Base-by-base conservation (phyloP, 2,329 filamentous ascomycete species). In the Aspergillus fructus region DNA sequence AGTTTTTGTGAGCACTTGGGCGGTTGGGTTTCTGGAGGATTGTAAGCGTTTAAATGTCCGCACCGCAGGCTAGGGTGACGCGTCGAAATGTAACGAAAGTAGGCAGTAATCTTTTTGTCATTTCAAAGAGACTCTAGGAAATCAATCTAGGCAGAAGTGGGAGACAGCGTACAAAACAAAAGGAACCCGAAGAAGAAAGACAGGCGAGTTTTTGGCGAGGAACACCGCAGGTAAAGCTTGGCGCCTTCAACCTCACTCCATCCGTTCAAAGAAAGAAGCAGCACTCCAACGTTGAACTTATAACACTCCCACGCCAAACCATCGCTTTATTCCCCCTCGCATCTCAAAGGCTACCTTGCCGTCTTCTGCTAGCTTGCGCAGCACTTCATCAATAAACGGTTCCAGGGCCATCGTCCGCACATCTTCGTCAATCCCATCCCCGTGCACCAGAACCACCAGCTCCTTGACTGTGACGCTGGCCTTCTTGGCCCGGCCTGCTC, bases 361-460 rank as follows among this genome's bases (percentile, higher is more conserved):
- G 60, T 80, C 78, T 42, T 73, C 77, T 0, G 76, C 75, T 47
- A 81, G 59, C 62, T 80, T 80, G 27, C 69, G 48, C 33, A 81
- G 55, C 0, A 79, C 69, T 63, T 80, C 75, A 0, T 72, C 67
- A n/a, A 73, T 73, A 47, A 79, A 78, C 0, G 79, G 78, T 60
- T 79, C 77, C 5, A 81, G 23, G 0, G 75, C 78, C 61, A 70
- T 49, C 9, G 68, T 62, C 0, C 74, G 56, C 0, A 76, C 70
- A 15, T 69, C 62, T n/a, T 72, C 66, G 49, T 76, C 55, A 5
- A 66, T 30, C 5, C 43, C 41, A 2, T 67, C 65, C 0, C 80
- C 81, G 58, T 83, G 71, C 13, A 83, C 74, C 3, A 59, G 59
- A 2, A 64, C 64, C 1, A 82, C 80, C 11, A 84, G 66, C 30